Evolutionary conservation across 371 early-diverging fungal genomes (phyloP).

Genomic region (Nematocida parisii): DNA sequence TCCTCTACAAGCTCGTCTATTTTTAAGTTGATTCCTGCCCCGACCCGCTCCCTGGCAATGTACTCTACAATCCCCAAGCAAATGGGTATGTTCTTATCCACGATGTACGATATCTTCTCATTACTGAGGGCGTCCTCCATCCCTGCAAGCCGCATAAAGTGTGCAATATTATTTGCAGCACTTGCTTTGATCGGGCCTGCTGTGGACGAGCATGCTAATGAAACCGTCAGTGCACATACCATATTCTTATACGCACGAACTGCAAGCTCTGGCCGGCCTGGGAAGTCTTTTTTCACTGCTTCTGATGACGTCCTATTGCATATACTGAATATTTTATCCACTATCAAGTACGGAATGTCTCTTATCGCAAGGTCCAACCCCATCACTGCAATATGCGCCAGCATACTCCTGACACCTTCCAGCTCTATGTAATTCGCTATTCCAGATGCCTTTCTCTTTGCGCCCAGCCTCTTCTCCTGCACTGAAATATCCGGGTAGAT

Average conservation of each 20-base stretch:
- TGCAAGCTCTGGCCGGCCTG: background rate
- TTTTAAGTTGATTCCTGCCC: slow-evolving; percentile 10
- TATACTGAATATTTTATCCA: slow-evolving; percentile 52
- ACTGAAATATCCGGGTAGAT: slow-evolving; percentile 42
- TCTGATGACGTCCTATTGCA: slow-evolving; percentile 19
- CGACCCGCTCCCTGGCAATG: slow-evolving; percentile 11
- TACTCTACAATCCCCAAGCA: slow-evolving; percentile 65
- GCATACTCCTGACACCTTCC: slow-evolving; percentile 46
- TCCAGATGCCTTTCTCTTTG: slow-evolving; percentile 40
- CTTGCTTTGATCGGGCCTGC: slow-evolving; percentile 66
- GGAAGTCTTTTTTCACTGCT: slow-evolving; percentile 47
- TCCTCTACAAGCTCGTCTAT: slow-evolving; percentile 38
- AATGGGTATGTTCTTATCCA: slow-evolving; percentile 61
- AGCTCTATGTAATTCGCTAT: slow-evolving; percentile 56
- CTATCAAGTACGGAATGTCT: slow-evolving; percentile 48
- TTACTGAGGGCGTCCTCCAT: slow-evolving; percentile 51
- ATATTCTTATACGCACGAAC: slow-evolving; percentile 33
- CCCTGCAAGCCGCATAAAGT: slow-evolving; percentile 68
- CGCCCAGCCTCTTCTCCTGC: slow-evolving; percentile 52
- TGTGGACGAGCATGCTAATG: slow-evolving; percentile 59
- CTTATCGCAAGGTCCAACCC: slow-evolving; percentile 42
- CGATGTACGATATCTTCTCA: slow-evolving; percentile 59
- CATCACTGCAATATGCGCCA: slow-evolving; percentile 52
- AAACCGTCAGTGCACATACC: slow-evolving; percentile 25
- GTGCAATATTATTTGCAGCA: slow-evolving; percentile 66